Evolutionary conservation across 352 stramenopile genomes (phyloP), one percentile per base, ranked within the genome.

Genomic region (Pythium pyrilobum): DNA sequence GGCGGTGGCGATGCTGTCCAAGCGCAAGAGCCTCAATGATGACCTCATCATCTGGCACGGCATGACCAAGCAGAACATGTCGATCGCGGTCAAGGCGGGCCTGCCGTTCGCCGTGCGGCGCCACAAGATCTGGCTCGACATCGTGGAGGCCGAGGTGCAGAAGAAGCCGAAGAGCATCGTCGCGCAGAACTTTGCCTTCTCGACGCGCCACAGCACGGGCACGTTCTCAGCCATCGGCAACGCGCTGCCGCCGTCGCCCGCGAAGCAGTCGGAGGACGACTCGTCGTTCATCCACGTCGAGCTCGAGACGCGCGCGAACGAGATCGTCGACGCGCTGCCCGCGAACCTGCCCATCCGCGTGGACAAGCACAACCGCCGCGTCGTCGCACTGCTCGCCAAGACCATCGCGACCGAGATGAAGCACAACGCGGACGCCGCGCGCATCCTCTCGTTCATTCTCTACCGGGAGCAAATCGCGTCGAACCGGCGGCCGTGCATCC

Each of bases 41-140:
- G 70, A 80, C 49, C 64, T 80, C 32, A 62, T 72, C 55, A 74
- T 78, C 29, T 77, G 69, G 72, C 69, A 69, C 20, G 69, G 69
- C 52, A 76, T 80, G 67, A 74, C 38, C 39, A 68, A 70, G 48
- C 71, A 83, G 46, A 83, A 83, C 34, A 67, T 80, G 29, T 77
- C 72, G 12, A 64, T 69, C 29, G 50, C 55, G 11, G 65, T 77
- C 21, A 53, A 49, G 0, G 41, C 56, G 11, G 69, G 72, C 13
- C 34, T 80, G 10, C 64, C 72, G 13, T 74, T 76, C 23, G 59
- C 57, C n/a, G 29, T 66, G 27, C 62, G 57, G 15, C 64, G 70
- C 23, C 65, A 66, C 18, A 73, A 73, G 39, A 71, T 83, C n/a
- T 80, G 67, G 72, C 51, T 83, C 37, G 70, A 80, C 46, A 73